Percentiles rank a stretch among this genome's conserved stretches.
Evolutionary conservation across 2,329 filamentous ascomycete species (phyloP).

Genomic region (Talaromyces sp.): DNA sequence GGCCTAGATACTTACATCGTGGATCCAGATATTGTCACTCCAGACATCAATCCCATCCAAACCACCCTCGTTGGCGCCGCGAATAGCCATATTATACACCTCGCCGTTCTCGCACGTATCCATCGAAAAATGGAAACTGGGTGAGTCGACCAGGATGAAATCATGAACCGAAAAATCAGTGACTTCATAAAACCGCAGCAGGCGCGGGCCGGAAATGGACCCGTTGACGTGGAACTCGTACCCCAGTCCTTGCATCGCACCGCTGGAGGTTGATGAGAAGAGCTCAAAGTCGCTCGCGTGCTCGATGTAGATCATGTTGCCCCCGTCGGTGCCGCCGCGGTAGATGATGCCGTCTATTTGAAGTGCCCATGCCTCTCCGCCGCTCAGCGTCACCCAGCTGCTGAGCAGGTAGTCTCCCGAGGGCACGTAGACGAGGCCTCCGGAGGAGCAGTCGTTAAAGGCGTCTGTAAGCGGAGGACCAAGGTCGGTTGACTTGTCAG

Average conservation of each 20-base stretch:
- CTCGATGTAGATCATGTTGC: slow-evolving; percentile 51
- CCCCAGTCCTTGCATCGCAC: slow-evolving; percentile 50
- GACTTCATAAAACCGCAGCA: slow-evolving; percentile 43
- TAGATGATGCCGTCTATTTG: slow-evolving; percentile 51
- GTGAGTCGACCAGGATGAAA: slow-evolving; percentile 44
- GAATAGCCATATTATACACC: slow-evolving; percentile 52
- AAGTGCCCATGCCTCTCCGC: slow-evolving; percentile 45
- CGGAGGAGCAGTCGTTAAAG: slow-evolving; percentile 46
- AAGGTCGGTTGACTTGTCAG: slow-evolving; percentile 49
- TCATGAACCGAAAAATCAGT: slow-evolving; percentile 47
- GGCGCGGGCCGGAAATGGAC: slow-evolving; percentile 37
- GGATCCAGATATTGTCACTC: slow-evolving; percentile 52
- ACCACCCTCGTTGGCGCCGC: slow-evolving; percentile 48
- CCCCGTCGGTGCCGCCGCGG: slow-evolving; percentile 44
- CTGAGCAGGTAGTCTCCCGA: slow-evolving; percentile 46
- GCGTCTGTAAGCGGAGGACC: slow-evolving; percentile 45
- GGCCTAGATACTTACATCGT: slow-evolving; percentile 37
- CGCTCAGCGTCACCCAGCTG: slow-evolving; percentile 45
- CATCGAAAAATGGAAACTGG: slow-evolving; percentile 47
- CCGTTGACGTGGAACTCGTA: slow-evolving; percentile 44
- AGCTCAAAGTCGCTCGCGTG: slow-evolving; percentile 49
- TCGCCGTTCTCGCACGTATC: slow-evolving; percentile 50
- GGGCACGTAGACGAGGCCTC: slow-evolving; percentile 48
- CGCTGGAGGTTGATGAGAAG: slow-evolving; percentile 48
- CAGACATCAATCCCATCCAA: slow-evolving; percentile 55